Evolutionary conservation across 148 eudicot genomes (phyloP).

Genomic region (Silene conica): DNA sequence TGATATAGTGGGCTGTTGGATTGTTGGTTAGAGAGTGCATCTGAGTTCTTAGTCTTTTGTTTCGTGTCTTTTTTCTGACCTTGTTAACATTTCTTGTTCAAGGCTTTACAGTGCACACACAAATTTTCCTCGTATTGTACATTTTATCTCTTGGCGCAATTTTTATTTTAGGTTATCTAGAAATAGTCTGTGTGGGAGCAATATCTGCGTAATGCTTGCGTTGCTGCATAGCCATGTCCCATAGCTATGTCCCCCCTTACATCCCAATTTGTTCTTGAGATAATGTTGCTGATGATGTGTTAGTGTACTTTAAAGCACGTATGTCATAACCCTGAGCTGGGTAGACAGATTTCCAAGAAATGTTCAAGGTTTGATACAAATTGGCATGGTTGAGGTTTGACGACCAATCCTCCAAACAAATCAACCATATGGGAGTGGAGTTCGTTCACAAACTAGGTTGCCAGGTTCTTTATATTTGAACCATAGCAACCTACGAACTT

Average conservation of each 20-base stretch:
- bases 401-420: no score
- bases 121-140: background rate
- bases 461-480: no score
- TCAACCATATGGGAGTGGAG: no score
- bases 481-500: background rate
- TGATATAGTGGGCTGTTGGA: background rate
- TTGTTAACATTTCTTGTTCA: background rate
- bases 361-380: background rate
- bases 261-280: no score
- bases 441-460: no score
- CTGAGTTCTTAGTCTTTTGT: background rate
- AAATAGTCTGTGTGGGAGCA: background rate
- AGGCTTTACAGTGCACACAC: background rate
- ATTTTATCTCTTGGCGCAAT: background rate
- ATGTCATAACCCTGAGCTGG: background rate
- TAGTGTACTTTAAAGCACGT: background rate
- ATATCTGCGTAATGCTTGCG: background rate
- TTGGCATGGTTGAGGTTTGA: background rate
- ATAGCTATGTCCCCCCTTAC: background rate
- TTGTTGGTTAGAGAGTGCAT: background rate
- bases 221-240: no score
- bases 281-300: background rate
- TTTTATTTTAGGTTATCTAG: background rate
- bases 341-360: slow-evolving; percentile 3
- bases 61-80: background rate